These are phyloP conservation scores for Pseudocercospora pini-densiflorae DNA, from an alignment of 2,329 filamentous ascomycete genomes.

Conservation along the genomic window DNA sequence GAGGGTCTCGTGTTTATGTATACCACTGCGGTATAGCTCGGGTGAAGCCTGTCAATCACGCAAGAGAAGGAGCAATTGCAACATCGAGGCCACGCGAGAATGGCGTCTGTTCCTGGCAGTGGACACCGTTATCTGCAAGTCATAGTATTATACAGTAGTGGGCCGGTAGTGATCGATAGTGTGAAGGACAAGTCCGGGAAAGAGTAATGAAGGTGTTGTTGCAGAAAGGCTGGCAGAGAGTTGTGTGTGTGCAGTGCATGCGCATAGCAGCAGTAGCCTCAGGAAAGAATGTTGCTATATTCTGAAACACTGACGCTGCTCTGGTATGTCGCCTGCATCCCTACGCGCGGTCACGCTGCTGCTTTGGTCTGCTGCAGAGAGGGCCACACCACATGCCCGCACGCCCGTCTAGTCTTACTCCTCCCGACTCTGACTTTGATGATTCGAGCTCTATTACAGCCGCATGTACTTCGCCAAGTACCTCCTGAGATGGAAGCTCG, in stretches of 20 bases:
- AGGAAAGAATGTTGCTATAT: slow-evolving; percentile 9
- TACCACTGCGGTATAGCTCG: not conserved
- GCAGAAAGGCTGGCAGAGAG: not conserved
- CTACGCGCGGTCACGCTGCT: not conserved
- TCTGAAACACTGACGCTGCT: slow-evolving; percentile 5
- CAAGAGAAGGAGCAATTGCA: slow-evolving; percentile 12
- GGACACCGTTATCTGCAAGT: not conserved
- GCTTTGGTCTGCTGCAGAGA: not conserved
- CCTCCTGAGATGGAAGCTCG: not conserved
- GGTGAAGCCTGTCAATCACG: slow-evolving; percentile 4
- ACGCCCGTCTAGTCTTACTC: too few species aligned
- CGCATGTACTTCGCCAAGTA: not conserved
- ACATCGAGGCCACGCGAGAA: slow-evolving; percentile 6
- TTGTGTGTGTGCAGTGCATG: not conserved
- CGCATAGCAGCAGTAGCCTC: not conserved
- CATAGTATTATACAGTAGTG: not conserved
- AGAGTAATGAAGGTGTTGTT: not conserved
- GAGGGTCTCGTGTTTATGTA: not conserved
- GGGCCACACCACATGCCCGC: too few species aligned
- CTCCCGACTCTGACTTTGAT: too few species aligned
- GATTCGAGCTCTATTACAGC: too few species aligned
- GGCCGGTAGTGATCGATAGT: not conserved
- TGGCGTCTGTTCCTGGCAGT: not conserved
- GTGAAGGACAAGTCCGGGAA: not conserved
- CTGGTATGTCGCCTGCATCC: not conserved